Evolutionary conservation across 768 basidiomycete species (phyloP).

Genomic region (Cytidiella melzeri): DNA sequence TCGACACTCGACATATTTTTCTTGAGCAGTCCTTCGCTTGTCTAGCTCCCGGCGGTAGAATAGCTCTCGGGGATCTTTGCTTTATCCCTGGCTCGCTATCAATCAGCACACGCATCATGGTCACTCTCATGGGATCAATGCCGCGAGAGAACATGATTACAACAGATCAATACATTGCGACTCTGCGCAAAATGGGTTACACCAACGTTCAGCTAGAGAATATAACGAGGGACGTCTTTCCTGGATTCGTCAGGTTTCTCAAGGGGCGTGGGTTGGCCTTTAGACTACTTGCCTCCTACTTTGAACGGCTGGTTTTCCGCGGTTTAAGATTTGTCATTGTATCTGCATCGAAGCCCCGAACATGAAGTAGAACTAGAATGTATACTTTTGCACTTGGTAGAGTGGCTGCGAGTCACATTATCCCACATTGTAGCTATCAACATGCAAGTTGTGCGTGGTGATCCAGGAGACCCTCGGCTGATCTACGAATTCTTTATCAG

Average conservation of each 20-base stretch:
- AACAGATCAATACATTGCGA: constrained; percentile 34
- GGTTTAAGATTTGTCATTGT: constrained; percentile 49
- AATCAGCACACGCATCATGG: not conserved
- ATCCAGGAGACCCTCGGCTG: too few species aligned
- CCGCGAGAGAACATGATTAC: constrained; percentile 46
- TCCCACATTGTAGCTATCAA: too few species aligned
- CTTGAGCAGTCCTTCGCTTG: constrained; percentile 42
- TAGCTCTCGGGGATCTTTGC: constrained; percentile 60
- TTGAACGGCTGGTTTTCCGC: constrained; percentile 30
- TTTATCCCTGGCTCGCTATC: constrained; percentile 24
- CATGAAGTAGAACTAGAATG: too few species aligned
- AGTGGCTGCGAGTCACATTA: too few species aligned
- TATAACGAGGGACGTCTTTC: constrained; percentile 52
- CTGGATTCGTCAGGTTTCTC: constrained; percentile 48
- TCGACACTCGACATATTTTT: constrained; percentile 45
- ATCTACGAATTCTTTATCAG: too few species aligned
- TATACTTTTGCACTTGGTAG: too few species aligned
- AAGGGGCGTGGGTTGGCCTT: constrained; percentile 36
- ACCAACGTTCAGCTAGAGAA: constrained; percentile 49
- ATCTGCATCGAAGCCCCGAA: constrained; percentile 9
- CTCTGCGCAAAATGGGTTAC: constrained; percentile 46
- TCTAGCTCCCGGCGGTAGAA: constrained; percentile 42
- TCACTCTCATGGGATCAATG: constrained; percentile 30
- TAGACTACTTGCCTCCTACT: constrained; percentile 34
- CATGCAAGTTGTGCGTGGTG: too few species aligned